These are phyloP conservation scores for Lachnellula hyalina DNA, from an alignment of 2,329 filamentous ascomycete species.

Conservation along the genomic window DNA sequence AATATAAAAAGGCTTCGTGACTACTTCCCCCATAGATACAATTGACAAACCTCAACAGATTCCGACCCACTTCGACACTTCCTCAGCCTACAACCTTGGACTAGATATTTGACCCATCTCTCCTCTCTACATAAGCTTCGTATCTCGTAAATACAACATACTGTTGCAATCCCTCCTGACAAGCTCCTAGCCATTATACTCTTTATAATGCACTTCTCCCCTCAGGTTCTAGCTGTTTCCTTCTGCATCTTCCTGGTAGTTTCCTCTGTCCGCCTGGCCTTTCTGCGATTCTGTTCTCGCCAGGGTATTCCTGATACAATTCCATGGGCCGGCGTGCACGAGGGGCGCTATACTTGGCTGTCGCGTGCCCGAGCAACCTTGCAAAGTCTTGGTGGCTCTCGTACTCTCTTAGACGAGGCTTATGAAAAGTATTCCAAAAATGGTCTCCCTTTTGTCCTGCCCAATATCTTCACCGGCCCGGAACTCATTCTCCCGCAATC, in stretches of 20 bases:
- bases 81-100: no score
- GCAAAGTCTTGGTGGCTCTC: conserved; percentile 14
- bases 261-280: conserved; percentile 4
- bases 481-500: conserved; percentile 40
- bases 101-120: no score
- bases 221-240: background rate
- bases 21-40: no score
- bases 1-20: no score
- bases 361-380: conserved; percentile 14
- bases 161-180: no score
- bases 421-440: conserved; percentile 36
- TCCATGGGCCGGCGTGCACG: conserved; percentile 15
- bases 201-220: background rate
- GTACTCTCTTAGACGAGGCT: conserved; percentile 16
- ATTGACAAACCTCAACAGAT: no score
- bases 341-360: conserved; percentile 1
- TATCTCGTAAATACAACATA: background rate
- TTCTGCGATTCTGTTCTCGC: conserved; percentile 14
- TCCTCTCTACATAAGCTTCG: no score
- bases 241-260: background rate
- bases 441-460: conserved; percentile 38
- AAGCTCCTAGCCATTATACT: background rate
- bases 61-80: no score
- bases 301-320: conserved; percentile 8
- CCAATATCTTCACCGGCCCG: conserved; percentile 35